phyloP scores from a whole-genome alignment of 805 yeast species.

The Torulaspora franciscae region DNA sequence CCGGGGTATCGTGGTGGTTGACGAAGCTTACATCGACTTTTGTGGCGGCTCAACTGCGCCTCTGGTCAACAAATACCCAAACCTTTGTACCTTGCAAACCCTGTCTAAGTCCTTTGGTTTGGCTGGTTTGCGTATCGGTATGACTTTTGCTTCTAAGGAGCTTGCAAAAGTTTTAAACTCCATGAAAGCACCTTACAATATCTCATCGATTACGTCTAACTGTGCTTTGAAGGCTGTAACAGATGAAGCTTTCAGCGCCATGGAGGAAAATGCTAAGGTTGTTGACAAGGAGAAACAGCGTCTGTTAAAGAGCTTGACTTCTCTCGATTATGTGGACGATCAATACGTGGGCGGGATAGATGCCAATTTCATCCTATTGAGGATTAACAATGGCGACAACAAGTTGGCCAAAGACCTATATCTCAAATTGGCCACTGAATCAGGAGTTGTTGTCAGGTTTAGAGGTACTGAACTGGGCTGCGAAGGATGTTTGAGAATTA shows the following conservation, averaged over 20 bases:
- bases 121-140: slow-evolving; percentile 89
- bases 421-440: slow-evolving; percentile 60
- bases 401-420: slow-evolving; percentile 67
- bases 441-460: slow-evolving; percentile 80
- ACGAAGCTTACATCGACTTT: slow-evolving; percentile 95
- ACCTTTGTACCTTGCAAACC: slow-evolving; percentile 85
- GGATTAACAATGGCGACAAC: slow-evolving; percentile 72
- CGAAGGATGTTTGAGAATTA: slow-evolving; percentile 77
- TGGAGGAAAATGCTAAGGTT: slow-evolving; percentile 50
- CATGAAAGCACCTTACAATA: slow-evolving; percentile 94
- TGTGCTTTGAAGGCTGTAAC: slow-evolving; percentile 72
- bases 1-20: slow-evolving; percentile 79
- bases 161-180: slow-evolving; percentile 70
- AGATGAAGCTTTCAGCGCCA: slow-evolving; percentile 48
- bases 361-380: slow-evolving; percentile 77
- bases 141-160: slow-evolving; percentile 59
- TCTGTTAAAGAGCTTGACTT: slow-evolving; percentile 50
- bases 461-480: slow-evolving; percentile 91
- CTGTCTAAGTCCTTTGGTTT: slow-evolving; percentile 92
- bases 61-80: slow-evolving; percentile 73
- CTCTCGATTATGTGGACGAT: slow-evolving; percentile 58
- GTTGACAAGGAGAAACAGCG: slow-evolving; percentile 53
- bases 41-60: slow-evolving; percentile 71
- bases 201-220: slow-evolving; percentile 72
- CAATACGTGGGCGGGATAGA: slow-evolving; percentile 76